Evolutionary conservation across 208 protist species (phyloP), one percentile per base, ranked within the genome.

Genomic region (Acanthamoeba triangularis): DNA sequence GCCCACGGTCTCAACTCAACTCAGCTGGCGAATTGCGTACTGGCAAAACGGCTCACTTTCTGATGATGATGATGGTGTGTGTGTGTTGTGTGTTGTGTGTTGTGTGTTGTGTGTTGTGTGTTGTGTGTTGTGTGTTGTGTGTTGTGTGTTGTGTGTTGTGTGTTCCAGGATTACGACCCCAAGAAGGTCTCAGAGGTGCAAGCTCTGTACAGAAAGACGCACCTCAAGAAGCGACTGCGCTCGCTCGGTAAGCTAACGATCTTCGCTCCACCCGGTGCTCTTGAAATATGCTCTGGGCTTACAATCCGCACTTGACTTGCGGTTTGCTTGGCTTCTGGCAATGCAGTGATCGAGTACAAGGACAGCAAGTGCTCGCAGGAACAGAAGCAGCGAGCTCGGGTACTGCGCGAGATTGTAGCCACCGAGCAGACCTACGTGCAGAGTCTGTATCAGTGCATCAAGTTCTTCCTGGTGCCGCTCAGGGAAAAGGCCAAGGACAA

Each of bases 301-400:
- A 54, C 20, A n/a, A 3, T 30, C 25, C 20, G 28, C 13, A 18
- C 5, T 63, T 23, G 2, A 16, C 56, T 16, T 61, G 56, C 56
- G 6, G 56, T 28, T 4, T 63, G 56, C 13, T 63, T 88, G 82
- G 13, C n/a, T 0, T 80, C 20, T 65, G 5, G 20, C 8, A 13
- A 33, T 35, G 10, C 90, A 94, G 90, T 94, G 14, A 80, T 80
- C 8, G 63, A 94, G 37, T 94, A 80, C 67, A 94, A 94, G 67
- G 90, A 94, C 52, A 65, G 44, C 56, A 72, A 94, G 90, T 30
- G 76, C 5, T 94, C 90, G 63, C 25, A 80, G 33, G 90, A 78
- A 30, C 90, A 94, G 33, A 72, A 78, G 37, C 56, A 94, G 11
- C 44, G 90, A 41, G 90, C 90, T 8, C 37, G 37, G 10, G 90